A percentile compares a stretch with the other conserved stretches of the same genome.
phyloP scores from a whole-genome alignment of 1,139 yeast genomes.

The Sugiyamaella neomexicana region DNA sequence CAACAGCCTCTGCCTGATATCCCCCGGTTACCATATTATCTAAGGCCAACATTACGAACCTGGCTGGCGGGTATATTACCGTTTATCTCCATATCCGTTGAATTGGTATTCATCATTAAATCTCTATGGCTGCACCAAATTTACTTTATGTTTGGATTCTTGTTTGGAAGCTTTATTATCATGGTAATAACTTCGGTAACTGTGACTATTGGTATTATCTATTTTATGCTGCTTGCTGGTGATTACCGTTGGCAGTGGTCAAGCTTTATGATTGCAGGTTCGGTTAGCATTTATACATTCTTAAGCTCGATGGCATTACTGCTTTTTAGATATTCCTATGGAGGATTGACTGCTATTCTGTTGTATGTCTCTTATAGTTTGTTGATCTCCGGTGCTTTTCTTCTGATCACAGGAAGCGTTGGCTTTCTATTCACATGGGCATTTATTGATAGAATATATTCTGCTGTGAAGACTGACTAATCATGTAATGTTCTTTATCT shows the following conservation, averaged over 20 bases:
- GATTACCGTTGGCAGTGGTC: slow-evolving; percentile 99
- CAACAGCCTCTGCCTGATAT: slow-evolving; percentile 76
- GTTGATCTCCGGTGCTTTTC: slow-evolving; percentile 66
- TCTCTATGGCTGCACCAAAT: slow-evolving; percentile 93
- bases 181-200: slow-evolving; percentile 80
- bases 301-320: slow-evolving; percentile 67
- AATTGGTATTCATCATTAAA: slow-evolving; percentile 80
- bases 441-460: slow-evolving; percentile 76
- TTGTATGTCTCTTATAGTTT: slow-evolving; percentile 84
- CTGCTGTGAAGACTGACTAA: slow-evolving; percentile 80
- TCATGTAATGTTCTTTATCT: not conserved
- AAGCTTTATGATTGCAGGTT: slow-evolving; percentile 82
- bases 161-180: slow-evolving; percentile 79
- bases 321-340: slow-evolving; percentile 55
- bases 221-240: slow-evolving; percentile 86
- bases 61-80: slow-evolving; percentile 88
- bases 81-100: slow-evolving; percentile 91
- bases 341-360: slow-evolving; percentile 73
- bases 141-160: slow-evolving; percentile 95
- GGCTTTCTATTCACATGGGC: slow-evolving; percentile 76
- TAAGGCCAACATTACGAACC: slow-evolving; percentile 65
- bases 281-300: slow-evolving; percentile 81
- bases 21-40: slow-evolving; percentile 85
- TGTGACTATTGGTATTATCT: slow-evolving; percentile 76
- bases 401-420: slow-evolving; percentile 81